phyloP scores from a whole-genome alignment of 2,329 filamentous ascomycete species.

The Monilinia fructigena region DNA sequence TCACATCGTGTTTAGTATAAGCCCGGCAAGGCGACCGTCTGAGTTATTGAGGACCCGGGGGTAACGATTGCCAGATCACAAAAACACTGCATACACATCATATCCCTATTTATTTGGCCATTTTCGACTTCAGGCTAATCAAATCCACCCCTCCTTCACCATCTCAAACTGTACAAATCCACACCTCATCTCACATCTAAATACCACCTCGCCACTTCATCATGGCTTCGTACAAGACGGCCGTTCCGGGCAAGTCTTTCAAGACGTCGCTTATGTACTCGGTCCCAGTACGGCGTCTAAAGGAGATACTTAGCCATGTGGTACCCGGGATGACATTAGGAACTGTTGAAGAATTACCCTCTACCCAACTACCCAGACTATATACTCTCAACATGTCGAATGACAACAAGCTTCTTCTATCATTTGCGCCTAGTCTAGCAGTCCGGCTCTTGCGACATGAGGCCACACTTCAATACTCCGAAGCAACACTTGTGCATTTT shows the following conservation, averaged over 20 bases:
- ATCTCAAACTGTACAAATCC: constrained; percentile 7
- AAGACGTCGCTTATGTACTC: constrained; percentile 38
- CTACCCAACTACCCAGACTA: constrained; percentile 38
- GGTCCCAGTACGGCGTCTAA: constrained; percentile 37
- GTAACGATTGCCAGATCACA: constrained; percentile 8
- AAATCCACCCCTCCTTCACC: neutral
- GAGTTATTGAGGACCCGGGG: neutral
- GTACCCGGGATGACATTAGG: constrained; percentile 34
- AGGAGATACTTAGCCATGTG: constrained; percentile 37
- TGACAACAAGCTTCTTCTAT: constrained; percentile 35
- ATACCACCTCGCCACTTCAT: constrained; percentile 8
- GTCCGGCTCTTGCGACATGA: constrained; percentile 39
- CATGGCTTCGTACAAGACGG: constrained; percentile 34
- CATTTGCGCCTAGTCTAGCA: constrained; percentile 35
- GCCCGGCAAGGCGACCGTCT: constrained; percentile 1
- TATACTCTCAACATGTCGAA: constrained; percentile 39
- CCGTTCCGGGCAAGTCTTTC: constrained; percentile 31
- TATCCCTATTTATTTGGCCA: constrained; percentile 3
- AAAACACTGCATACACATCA: constrained; percentile 6
- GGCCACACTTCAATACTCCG: constrained; percentile 35
- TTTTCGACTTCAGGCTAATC: neutral
- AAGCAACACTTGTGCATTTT: constrained; percentile 38
- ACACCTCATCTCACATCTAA: neutral
- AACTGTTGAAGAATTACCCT: constrained; percentile 37
- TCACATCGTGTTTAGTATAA: constrained; percentile 6